Base-by-base conservation (phyloP, 176 grass and related monocot species). In the Zoysia pacifica region DNA sequence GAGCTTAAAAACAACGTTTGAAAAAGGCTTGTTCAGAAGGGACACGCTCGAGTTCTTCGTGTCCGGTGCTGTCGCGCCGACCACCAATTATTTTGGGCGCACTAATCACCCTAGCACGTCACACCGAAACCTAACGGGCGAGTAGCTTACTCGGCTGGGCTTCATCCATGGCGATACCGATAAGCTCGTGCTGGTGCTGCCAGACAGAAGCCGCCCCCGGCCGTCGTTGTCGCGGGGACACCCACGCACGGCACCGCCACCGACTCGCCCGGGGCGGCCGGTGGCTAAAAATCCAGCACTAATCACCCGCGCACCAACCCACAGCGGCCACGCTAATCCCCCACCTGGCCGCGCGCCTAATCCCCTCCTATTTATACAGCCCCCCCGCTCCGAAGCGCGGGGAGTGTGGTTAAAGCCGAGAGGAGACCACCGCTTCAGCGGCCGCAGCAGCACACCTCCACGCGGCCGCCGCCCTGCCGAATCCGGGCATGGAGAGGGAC, bases 331-430 rank as follows among this genome's bases (percentile, higher is more conserved):
- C 36, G 28, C 28, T 28, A 28, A 28, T 28, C 77, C 76, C 52
- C 54, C 84, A 43, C 70, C 77, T 47, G 70, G 62, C 77, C 70
- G 58, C 63, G 9, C 72, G 68, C 65, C 74, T 77, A 82, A 77
- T 77, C 67, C 9, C 46, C 46, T 62, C 70, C 75, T 88, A 88
- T 84, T 88, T 88, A 88, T 84, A 84, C 40, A 63, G 28, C 62
- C 86, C 86, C 86, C 74, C 80, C 68, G 4, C 81, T 11, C 86
- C 45, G 20, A 79, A 20, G 11, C 10, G 62, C 86, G 35, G 50
- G 0, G 18, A 58, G 52, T 41, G 51, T 18, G 46, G 12, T 48
- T 36, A 48, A 64, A 28, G 39, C 67, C 37, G 15, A 60, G 65
- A 0, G 8, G 19, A 48, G 28, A 28, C 28, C 28, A 28, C 20